Percentiles rank a stretch among this genome's conserved stretches.
Conservation (phyloP, 805 yeast species). For the Kazachstania psychrophila region DNA sequence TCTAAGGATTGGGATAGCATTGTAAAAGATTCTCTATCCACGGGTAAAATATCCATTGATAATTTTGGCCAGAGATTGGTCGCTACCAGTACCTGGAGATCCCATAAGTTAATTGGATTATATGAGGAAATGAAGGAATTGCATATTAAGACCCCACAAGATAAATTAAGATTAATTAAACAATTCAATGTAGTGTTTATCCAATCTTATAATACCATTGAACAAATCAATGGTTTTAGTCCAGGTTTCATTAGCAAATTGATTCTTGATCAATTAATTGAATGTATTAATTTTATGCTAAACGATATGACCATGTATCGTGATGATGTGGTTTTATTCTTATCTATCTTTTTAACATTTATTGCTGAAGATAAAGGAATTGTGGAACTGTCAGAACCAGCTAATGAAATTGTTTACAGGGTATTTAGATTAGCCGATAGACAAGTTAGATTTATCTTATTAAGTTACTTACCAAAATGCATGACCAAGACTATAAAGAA, state of each 20-base stretch:
- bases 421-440: constrained; percentile 65
- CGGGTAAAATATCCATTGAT: constrained; percentile 23
- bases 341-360: constrained; percentile 26
- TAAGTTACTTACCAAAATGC: constrained; percentile 52
- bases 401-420: constrained; percentile 53
- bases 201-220: constrained; percentile 10
- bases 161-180: constrained; percentile 37
- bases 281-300: constrained; percentile 6
- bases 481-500: constrained; percentile 30
- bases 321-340: constrained; percentile 19
- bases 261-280: constrained; percentile 58
- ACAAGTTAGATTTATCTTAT: constrained; percentile 61
- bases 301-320: constrained; percentile 1
- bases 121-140: constrained; percentile 48
- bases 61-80: not conserved
- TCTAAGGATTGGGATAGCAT: constrained; percentile 32
- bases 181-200: constrained; percentile 24
- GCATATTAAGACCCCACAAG: constrained; percentile 42
- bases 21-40: constrained; percentile 6
- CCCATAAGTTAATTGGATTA: constrained; percentile 42
- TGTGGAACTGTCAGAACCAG: constrained; percentile 6
- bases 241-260: constrained; percentile 45
- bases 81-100: constrained; percentile 27
- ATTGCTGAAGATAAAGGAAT: constrained; percentile 31
- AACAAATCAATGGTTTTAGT: not conserved